Conservation (phyloP, 2,329 filamentous ascomycete species). For the Apiospora koreana region DNA sequence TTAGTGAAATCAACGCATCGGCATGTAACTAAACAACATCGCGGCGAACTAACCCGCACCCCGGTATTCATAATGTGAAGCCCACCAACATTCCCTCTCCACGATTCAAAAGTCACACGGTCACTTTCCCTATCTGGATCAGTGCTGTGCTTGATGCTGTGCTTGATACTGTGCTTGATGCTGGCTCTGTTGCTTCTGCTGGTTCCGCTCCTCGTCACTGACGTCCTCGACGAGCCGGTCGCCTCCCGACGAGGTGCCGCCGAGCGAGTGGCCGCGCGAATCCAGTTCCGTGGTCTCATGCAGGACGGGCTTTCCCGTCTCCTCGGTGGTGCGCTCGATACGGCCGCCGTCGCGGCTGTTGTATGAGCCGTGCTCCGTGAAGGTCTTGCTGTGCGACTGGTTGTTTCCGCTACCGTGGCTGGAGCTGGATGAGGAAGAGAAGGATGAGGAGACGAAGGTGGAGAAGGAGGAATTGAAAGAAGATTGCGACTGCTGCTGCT, state of each 20-base stretch:
- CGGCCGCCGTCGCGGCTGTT: conserved; percentile 11
- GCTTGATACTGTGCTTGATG: no score
- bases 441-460: not conserved
- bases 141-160: no score
- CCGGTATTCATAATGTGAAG: no score
- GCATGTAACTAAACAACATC: no score
- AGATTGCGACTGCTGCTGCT: not conserved
- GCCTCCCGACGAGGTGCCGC: not conserved
- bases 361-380: not conserved
- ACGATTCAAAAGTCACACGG: no score
- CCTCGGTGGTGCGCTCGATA: conserved; percentile 1
- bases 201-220: not conserved
- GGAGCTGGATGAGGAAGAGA: not conserved
- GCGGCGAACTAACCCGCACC: no score
- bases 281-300: conserved; percentile 9
- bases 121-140: no score
- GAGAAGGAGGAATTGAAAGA: not conserved
- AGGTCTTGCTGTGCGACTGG: conserved; percentile 6
- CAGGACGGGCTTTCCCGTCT: not conserved
- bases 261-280: not conserved
- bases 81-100: no score
- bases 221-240: not conserved
- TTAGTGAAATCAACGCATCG: no score
- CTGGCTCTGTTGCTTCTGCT: not conserved
- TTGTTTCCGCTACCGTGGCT: not conserved